Conservation (phyloP, 192 early-diverging fungal species). For the Borealophlyctis nickersoniae region DNA sequence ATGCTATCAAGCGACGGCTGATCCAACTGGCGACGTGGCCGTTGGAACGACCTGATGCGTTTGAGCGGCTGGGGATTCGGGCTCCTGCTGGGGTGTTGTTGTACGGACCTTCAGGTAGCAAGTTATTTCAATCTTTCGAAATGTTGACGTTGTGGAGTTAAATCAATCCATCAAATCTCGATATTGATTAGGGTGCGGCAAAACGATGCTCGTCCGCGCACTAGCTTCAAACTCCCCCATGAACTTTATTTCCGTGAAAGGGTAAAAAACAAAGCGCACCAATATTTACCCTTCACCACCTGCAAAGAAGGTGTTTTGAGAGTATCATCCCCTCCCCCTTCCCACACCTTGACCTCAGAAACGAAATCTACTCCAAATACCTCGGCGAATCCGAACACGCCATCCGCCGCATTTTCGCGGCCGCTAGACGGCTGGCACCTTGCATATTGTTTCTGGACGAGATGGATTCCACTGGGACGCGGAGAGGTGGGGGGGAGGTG, state of each 20-base stretch:
- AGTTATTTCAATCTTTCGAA: neutral
- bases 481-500: conserved; percentile 53
- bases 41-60: conserved; percentile 50
- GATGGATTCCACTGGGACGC: conserved; percentile 85
- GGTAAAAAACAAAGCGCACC: conserved; percentile 39
- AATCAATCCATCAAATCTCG: too few species aligned
- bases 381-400: conserved; percentile 86
- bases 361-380: conserved; percentile 93
- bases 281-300: neutral
- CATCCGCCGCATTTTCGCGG: conserved; percentile 76
- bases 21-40: conserved; percentile 60
- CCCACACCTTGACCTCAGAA: conserved; percentile 29
- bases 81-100: conserved; percentile 83
- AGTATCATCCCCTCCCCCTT: too few species aligned
- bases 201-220: conserved; percentile 79
- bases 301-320: neutral
- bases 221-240: conserved; percentile 69
- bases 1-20: conserved; percentile 51
- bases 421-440: conserved; percentile 81
- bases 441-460: conserved; percentile 95
- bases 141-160: neutral
- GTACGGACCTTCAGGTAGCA: conserved; percentile 81
- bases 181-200: conserved; percentile 85
- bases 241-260: conserved; percentile 83
- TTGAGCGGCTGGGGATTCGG: conserved; percentile 59